Percentiles rank a stretch among this genome's conserved stretches.
phyloP scores from a whole-genome alignment of 2,329 filamentous ascomycete species.

The Botrytis pseudocinerea region DNA sequence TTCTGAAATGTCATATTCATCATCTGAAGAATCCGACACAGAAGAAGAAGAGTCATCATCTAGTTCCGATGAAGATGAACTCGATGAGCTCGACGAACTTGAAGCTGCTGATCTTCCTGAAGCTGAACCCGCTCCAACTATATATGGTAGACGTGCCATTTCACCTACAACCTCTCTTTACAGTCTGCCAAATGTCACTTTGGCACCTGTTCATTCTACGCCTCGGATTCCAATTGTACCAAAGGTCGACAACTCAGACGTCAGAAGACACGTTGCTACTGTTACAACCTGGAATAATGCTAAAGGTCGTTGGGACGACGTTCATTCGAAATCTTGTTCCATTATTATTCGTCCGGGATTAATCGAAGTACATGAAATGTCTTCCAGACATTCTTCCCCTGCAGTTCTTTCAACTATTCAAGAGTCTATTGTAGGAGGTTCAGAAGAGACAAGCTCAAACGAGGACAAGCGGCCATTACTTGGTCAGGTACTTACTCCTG shows the following conservation, averaged over 20 bases:
- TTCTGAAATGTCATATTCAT: conserved; percentile 76
- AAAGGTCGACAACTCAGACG: conserved; percentile 45
- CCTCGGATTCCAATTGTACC: conserved; percentile 62
- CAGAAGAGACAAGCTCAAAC: conserved; percentile 30
- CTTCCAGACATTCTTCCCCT: conserved; percentile 37
- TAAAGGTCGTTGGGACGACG: conserved; percentile 60
- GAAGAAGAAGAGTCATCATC: conserved; percentile 23
- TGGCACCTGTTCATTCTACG: conserved; percentile 78
- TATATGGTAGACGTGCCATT: conserved; percentile 22
- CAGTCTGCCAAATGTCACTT: conserved; percentile 45
- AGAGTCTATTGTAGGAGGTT: conserved; percentile 19
- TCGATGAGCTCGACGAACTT: conserved; percentile 19
- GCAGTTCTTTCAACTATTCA: conserved; percentile 20
- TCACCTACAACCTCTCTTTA: conserved; percentile 23
- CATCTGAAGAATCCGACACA: conserved; percentile 40
- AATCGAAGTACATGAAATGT: conserved; percentile 56
- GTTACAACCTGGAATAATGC: conserved; percentile 64
- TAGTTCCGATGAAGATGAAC: conserved; percentile 21
- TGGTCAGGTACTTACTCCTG: conserved; percentile 83
- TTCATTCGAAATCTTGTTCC: conserved; percentile 53
- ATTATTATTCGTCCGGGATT: conserved; percentile 59
- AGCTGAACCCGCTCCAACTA: conserved; percentile 18
- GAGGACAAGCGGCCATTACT: conserved; percentile 51
- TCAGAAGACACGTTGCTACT: conserved; percentile 51
- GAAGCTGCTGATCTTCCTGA: conserved; percentile 22